Conservation (phyloP, 208 protist species). For the Strigomonas culicis region DNA sequence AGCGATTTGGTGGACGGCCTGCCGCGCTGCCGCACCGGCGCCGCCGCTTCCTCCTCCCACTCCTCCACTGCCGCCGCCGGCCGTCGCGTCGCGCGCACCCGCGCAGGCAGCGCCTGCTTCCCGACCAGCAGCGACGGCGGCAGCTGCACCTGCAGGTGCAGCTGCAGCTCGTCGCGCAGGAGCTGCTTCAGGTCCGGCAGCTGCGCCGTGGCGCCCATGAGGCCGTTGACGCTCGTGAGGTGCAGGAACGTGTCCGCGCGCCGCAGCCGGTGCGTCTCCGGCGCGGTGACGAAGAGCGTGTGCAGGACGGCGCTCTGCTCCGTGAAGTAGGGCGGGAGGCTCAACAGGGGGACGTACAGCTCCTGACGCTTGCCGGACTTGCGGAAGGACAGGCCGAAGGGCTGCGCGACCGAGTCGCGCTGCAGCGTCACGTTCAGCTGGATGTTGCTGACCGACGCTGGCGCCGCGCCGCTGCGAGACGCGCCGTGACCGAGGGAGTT, state of each 20-base stretch:
- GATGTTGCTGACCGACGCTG: not conserved
- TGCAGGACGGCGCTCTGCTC: not conserved
- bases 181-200: not conserved
- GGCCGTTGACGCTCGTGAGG: not conserved
- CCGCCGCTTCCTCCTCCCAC: not conserved
- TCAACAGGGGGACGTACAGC: conserved; percentile 14
- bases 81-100: no score
- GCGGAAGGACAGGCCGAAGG: conserved; percentile 9
- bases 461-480: not conserved
- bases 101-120: no score
- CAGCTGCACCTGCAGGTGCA: not conserved
- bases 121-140: not conserved
- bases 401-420: conserved; percentile 1
- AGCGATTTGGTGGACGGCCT: not conserved
- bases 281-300: not conserved
- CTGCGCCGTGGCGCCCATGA: not conserved
- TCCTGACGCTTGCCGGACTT: not conserved
- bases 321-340: no score
- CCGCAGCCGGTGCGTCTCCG: no score
- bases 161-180: not conserved
- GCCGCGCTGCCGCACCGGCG: not conserved
- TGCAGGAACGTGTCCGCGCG: not conserved
- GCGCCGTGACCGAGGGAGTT: not conserved
- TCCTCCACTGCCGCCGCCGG: not conserved
- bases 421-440: conserved; percentile 19